Evolutionary conservation across 305 asterid species (phyloP).

Genomic region (Fraxinus latifolia): DNA sequence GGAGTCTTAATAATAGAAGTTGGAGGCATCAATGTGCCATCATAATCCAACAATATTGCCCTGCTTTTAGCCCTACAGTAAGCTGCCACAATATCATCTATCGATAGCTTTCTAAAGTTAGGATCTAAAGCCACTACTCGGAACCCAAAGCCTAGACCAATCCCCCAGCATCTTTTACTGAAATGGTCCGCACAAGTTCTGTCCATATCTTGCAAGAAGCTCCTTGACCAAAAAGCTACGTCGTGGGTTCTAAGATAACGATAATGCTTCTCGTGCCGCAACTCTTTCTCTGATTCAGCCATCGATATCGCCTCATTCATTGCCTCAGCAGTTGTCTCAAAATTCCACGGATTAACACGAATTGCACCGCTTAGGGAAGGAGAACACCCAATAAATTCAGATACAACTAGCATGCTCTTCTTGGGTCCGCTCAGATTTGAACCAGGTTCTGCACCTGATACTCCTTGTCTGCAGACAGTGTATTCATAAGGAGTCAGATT

Average conservation of each 20-base stretch:
- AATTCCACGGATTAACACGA: constrained; percentile 92
- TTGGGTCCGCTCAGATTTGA: constrained; percentile 57
- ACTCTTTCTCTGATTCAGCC: constrained; percentile 72
- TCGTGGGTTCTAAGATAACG: constrained; percentile 82
- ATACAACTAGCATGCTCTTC: constrained; percentile 89
- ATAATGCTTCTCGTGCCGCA: constrained; percentile 89
- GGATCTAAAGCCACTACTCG: constrained; percentile 90
- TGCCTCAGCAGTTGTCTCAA: constrained; percentile 85
- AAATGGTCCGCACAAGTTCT: constrained; percentile 88
- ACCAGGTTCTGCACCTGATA: constrained; percentile 50
- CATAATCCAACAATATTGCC: constrained; percentile 88
- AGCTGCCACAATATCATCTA: constrained; percentile 70
- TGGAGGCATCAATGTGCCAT: constrained; percentile 93
- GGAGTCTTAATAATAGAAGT: constrained; percentile 74
- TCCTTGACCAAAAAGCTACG: constrained; percentile 86
- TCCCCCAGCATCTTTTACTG: constrained; percentile 85
- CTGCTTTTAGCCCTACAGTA: constrained; percentile 61
- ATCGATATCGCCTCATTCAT: constrained; percentile 80
- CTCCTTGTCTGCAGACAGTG: constrained; percentile 82
- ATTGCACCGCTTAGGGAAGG: constrained; percentile 92
- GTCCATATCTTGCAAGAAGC: constrained; percentile 92
- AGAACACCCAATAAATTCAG: constrained; percentile 90
- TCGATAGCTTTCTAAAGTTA: constrained; percentile 74
- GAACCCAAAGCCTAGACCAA: constrained; percentile 92
- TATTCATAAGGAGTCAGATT: constrained; percentile 88